phyloP scores from a whole-genome alignment of 2,329 filamentous ascomycete genomes.

The Fusarium sororula region DNA sequence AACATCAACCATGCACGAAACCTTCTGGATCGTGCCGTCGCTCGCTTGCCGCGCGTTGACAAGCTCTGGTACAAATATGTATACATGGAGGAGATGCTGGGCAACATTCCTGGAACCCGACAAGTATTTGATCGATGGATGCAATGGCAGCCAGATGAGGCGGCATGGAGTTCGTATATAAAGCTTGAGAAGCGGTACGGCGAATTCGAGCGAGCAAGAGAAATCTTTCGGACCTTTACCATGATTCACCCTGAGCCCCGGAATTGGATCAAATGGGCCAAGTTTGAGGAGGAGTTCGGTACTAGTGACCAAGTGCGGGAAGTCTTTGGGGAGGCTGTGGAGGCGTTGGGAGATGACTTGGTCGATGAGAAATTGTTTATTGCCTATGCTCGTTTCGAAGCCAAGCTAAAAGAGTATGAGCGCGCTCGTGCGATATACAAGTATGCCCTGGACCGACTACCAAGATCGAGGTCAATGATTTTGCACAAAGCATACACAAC shows the following conservation, averaged over 20 bases:
- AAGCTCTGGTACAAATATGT: slow-evolving; percentile 99
- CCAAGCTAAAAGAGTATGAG: slow-evolving; percentile 94
- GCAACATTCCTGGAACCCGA: slow-evolving; percentile 89
- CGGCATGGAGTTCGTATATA: slow-evolving; percentile 95
- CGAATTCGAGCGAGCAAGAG: slow-evolving; percentile 88
- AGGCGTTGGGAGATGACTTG: slow-evolving; percentile 91
- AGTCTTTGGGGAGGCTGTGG: slow-evolving; percentile 88
- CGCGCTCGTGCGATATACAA: slow-evolving; percentile 95
- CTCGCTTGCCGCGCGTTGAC: slow-evolving; percentile 87
- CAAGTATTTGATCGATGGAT: slow-evolving; percentile 99
- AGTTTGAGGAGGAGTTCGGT: slow-evolving; percentile 95
- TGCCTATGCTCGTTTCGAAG: slow-evolving; percentile 93
- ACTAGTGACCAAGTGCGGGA: slow-evolving; percentile 92
- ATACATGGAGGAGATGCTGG: slow-evolving; percentile 97
- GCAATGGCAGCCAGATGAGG: slow-evolving; percentile 96
- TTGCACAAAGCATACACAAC: slow-evolving; percentile 96
- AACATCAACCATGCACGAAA: slow-evolving; percentile 98
- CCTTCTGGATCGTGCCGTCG: slow-evolving; percentile 92
- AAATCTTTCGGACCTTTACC: slow-evolving; percentile 90
- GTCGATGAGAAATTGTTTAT: slow-evolving; percentile 97
- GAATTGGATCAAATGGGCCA: slow-evolving; percentile 99
- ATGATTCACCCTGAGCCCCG: slow-evolving; percentile 91
- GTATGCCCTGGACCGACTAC: slow-evolving; percentile 90
- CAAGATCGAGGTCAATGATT: slow-evolving; percentile 82
- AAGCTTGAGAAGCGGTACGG: slow-evolving; percentile 96